These are phyloP conservation scores for Ensete glaucum DNA, from an alignment of 176 grass and related monocot species.

Conservation along the genomic window DNA sequence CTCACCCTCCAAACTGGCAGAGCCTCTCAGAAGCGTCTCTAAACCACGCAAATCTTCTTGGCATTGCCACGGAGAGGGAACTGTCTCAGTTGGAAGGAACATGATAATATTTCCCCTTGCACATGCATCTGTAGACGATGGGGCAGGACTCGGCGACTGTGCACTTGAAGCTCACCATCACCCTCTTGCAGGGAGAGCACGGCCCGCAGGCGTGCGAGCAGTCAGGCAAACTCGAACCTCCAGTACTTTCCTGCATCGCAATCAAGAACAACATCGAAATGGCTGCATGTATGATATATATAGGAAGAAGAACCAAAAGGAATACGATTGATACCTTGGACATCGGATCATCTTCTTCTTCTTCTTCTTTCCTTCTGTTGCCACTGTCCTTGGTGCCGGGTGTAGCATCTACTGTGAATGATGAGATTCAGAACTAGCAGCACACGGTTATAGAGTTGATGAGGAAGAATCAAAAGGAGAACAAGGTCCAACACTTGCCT, in stretches of 20 bases:
- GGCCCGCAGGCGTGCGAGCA: constrained; percentile 80
- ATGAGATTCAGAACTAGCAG: neutral
- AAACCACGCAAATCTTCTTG: too few relatives aligned
- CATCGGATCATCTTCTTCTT: neutral
- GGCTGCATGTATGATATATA: neutral
- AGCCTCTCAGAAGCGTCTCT: too few relatives aligned
- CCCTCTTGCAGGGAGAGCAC: constrained; percentile 75
- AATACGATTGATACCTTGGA: neutral
- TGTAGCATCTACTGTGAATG: neutral
- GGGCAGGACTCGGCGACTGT: constrained; percentile 74
- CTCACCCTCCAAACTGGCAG: too few relatives aligned
- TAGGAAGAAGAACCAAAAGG: too few relatives aligned
- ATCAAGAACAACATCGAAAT: neutral
- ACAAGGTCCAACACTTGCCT: neutral
- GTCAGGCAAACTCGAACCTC: constrained; percentile 65
- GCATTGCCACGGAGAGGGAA: too few relatives aligned
- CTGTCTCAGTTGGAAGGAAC: constrained; percentile 32
- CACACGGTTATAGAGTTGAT: neutral
- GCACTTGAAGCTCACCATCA: constrained; percentile 83
- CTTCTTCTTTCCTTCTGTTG: neutral
- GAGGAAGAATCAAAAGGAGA: neutral
- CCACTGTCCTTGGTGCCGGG: neutral
- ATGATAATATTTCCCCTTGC: constrained; percentile 66
- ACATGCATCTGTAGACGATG: constrained; percentile 93
- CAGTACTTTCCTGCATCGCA: neutral